phyloP scores from a whole-genome alignment of 371 early-diverging fungal genomes.

The Saksenaea vasiformis region DNA sequence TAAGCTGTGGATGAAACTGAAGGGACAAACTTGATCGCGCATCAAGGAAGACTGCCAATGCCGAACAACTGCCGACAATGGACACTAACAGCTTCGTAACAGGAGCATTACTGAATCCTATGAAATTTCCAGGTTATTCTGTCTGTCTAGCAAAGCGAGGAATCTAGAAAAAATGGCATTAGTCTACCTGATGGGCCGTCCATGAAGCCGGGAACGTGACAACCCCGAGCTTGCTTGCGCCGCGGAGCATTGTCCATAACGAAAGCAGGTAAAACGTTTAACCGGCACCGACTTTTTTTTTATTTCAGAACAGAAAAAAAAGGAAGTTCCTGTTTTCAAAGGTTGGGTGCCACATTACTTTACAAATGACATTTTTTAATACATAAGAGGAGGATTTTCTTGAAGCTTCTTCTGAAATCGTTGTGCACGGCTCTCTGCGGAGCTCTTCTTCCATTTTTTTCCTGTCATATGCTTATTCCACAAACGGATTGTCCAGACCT shows the following conservation, averaged over 20 bases:
- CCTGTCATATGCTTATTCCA: slow-evolving; percentile 51
- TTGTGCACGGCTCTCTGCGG: slow-evolving; percentile 13
- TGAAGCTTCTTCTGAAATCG: slow-evolving; percentile 10
- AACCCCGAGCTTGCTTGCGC: not conserved
- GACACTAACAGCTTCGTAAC: slow-evolving; percentile 64
- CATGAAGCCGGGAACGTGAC: not conserved
- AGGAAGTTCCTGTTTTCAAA: too few relatives aligned
- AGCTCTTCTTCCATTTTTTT: not conserved
- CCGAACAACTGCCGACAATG: slow-evolving; percentile 58
- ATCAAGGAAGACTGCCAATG: slow-evolving; percentile 52
- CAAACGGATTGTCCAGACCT: slow-evolving; percentile 71
- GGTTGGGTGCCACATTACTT: too few relatives aligned
- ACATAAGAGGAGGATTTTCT: slow-evolving; percentile 18
- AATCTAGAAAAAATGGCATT: not conserved
- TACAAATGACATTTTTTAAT: not conserved
- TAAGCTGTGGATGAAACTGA: slow-evolving; percentile 45
- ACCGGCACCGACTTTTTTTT: too few relatives aligned
- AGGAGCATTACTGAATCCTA: slow-evolving; percentile 70
- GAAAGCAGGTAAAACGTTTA: too few relatives aligned
- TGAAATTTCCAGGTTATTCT: not conserved
- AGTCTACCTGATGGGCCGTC: not conserved
- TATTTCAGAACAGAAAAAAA: too few relatives aligned
- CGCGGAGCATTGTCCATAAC: too few relatives aligned
- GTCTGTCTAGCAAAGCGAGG: not conserved
- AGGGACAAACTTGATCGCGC: slow-evolving; percentile 47